Base-by-base conservation (phyloP, 495 filamentous ascomycete species). In the Hypoxylon lenormandii region DNA sequence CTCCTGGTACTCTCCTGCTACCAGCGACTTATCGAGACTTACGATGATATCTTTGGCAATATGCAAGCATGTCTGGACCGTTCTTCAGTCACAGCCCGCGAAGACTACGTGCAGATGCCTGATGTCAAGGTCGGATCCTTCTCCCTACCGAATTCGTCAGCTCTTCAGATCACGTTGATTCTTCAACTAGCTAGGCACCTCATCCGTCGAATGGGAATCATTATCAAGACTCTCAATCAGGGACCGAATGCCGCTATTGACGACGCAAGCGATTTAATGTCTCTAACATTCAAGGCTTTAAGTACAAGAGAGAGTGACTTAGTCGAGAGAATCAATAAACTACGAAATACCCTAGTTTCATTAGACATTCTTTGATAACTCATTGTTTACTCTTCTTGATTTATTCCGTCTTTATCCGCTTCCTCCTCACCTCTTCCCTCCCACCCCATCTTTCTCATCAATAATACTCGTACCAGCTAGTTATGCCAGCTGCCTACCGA, bases 361-460 rank as follows among this genome's bases (percentile, higher is more conserved):
- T 49, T 49, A 49, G 46, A 49, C 22, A 49, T 49, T 2, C 46
- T 49, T 8, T 49, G 30, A 33, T n/a, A n/a, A n/a, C n/a, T n/a
- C n/a, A n/a, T n/a, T n/a, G n/a, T n/a, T n/a, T n/a, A n/a, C n/a
- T n/a, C n/a, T n/a, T n/a, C n/a, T n/a, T n/a, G n/a, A n/a, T n/a
- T n/a, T n/a, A n/a, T n/a, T n/a, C n/a, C n/a, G n/a, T n/a, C n/a
- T n/a, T n/a, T n/a, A n/a, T n/a, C n/a, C n/a, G n/a, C n/a, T n/a
- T n/a, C n/a, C n/a, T n/a, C n/a, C n/a, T n/a, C n/a, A n/a, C n/a
- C n/a, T n/a, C n/a, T n/a, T n/a, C n/a, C n/a, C n/a, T n/a, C n/a
- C n/a, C n/a, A n/a, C n/a, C n/a, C n/a, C n/a, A n/a, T n/a, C n/a
- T n/a, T n/a, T n/a, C n/a, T n/a, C n/a, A n/a, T n/a, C n/a, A n/a